Evolutionary conservation across 345 rosid species (phyloP), one percentile per base, ranked within the genome.

Genomic region (Gynandropsis gynandra): DNA sequence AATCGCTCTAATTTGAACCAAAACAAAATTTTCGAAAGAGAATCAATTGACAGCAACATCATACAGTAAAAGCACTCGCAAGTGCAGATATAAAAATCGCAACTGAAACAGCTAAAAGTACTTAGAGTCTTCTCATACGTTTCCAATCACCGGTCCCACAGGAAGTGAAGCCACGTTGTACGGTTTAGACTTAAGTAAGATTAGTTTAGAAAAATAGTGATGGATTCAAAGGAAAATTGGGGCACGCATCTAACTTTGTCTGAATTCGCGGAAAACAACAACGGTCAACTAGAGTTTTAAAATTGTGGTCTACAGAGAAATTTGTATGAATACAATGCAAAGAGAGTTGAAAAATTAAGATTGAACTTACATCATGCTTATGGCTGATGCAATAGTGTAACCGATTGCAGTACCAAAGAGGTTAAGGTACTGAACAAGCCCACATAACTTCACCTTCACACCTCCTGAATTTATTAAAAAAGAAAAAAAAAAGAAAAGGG

Each of bases 301-400:
- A 13, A 8, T 37, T 37, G 5, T 18, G 12, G 20, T 9, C 10
- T 15, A 10, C 10, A 4, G 14, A 33, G 44, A 8, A 9, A 38
- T 9, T 14, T 7, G n/a, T n/a, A n/a, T n/a, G n/a, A n/a, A 10
- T 16, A 20, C 32, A 16, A 1, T 8, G 31, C 13, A 10, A 13
- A 18, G 41, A 48, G 14, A 21, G 41, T 29, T 11, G 55, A 16
- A 38, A 47, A 52, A 24, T n/a, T n/a, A 9, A 31, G 17, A 7
- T 48, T 60, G 47, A 47, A 45, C 46, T 57, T 70, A 81, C 94
- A 88, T 79, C 73, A 81, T 70, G 46, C 89, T 37, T 38, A 74
- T 77, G 27, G 94, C 62, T 34, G 83, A 65, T 10, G 87, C 79
- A 51, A 85, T 72, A 52, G 79, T 81, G 69, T 79, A 85, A 19